phyloP scores from a whole-genome alignment of 148 eudicot species.

The Amaranthus cruentus region DNA sequence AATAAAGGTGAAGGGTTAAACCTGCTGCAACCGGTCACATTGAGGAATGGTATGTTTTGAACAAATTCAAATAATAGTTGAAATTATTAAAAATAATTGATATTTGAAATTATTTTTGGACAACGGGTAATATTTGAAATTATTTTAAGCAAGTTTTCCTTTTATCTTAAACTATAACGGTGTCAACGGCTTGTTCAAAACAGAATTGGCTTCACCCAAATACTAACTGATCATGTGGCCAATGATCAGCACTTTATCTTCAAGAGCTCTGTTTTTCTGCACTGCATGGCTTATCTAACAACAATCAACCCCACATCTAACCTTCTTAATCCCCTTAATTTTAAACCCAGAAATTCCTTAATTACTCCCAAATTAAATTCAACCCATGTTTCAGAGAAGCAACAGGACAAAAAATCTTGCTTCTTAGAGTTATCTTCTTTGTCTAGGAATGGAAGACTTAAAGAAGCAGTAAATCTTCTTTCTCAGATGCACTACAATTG shows the following conservation, averaged over 20 bases:
- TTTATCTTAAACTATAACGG: too few relatives aligned
- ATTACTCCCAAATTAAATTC: constrained; percentile 16
- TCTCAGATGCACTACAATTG: constrained; percentile 28
- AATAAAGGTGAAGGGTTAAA: too few relatives aligned
- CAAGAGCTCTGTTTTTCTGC: constrained; percentile 2
- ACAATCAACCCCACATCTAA: constrained; percentile 19
- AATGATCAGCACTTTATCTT: constrained; percentile 20
- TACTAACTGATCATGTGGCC: not conserved
- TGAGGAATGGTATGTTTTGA: too few relatives aligned
- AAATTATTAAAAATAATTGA: too few relatives aligned
- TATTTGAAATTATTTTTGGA: too few relatives aligned
- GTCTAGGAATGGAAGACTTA: constrained; percentile 31
- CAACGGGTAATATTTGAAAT: too few relatives aligned
- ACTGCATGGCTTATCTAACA: constrained; percentile 43
- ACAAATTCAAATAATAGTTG: too few relatives aligned
- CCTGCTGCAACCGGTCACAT: too few relatives aligned
- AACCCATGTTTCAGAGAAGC: constrained; percentile 18
- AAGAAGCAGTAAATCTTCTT: constrained; percentile 36
- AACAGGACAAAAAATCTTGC: constrained; percentile 24
- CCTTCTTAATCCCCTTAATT: constrained; percentile 18
- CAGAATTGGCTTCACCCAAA: not conserved
- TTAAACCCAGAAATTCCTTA: constrained; percentile 12
- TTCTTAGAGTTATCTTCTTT: constrained; percentile 24
- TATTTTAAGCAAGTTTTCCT: too few relatives aligned
- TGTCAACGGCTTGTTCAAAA: too few relatives aligned